Percentiles rank a stretch among this genome's conserved stretches.
Conservation (phyloP, 176 grass and related monocot genomes). For the Sorghum bicolor region DNA sequence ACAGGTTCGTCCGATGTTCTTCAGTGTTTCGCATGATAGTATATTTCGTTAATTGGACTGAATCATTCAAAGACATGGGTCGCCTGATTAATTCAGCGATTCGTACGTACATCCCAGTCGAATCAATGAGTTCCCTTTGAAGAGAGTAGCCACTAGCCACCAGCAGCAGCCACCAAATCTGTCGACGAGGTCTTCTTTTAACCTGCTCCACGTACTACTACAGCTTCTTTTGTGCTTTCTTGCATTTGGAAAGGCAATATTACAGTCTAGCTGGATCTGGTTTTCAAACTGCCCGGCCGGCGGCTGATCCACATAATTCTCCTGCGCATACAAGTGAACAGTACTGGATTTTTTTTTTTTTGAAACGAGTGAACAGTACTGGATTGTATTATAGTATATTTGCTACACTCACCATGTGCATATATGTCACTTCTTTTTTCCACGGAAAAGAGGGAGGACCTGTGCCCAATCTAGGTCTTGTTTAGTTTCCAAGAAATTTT, state of each 20-base stretch:
- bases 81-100: background rate
- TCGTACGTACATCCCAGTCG: background rate
- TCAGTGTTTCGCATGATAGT: background rate
- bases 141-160: background rate
- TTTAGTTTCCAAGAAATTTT: too few species aligned
- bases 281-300: too few species aligned
- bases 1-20: background rate
- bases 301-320: background rate
- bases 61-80: constrained; percentile 19
- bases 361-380: too few species aligned
- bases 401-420: too few species aligned
- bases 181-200: background rate
- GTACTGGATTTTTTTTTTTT: too few species aligned
- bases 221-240: background rate
- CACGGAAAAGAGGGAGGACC: background rate
- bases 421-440: too few species aligned
- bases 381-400: background rate
- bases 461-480: too few species aligned
- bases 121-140: background rate
- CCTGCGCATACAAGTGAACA: background rate
- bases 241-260: too few species aligned
- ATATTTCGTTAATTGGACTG: background rate
- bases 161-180: background rate
- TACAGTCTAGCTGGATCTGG: too few species aligned
- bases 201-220: background rate